Base-by-base conservation (phyloP, 139 green algal genomes). In the Diplosphaera chodatii region DNA sequence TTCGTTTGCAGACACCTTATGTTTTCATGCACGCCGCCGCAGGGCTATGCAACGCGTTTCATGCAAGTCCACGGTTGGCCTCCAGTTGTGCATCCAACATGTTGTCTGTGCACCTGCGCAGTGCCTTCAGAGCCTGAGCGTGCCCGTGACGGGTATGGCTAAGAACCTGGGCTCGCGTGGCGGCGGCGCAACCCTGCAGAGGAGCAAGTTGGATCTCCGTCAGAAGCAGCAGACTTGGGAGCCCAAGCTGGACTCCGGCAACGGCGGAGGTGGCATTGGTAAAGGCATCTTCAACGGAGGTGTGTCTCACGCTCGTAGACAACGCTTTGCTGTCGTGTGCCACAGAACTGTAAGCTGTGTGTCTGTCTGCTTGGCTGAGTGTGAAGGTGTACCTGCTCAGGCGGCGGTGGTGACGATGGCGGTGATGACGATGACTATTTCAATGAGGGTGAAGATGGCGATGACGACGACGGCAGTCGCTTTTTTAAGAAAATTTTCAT, bases 391-490 rank as follows among this genome's bases (percentile, higher is more conserved):
- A n/a, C n/a, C n/a, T n/a, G n/a, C n/a, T n/a, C 22, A 28, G 32
- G 30, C 23, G 10, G 30, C 32, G 82, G 37, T 63, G 68, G 68
- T 32, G 84, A 86, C 67, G 93, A 92, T 73, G 92, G 72, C 67
- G 93, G 85, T 37, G 94, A 98, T 66, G 93, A 98, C 62, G 94
- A 98, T 65, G 92, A 98, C 79, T 95, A 95, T 64, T 93, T 91
- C 62, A 82, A 88, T 68, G 86, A 92, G 41, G 89, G 86, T 66
- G 89, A 76, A 40, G 87, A 92, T 28, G 90, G 89, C 55, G 90
- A 92, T 28, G 92, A 88, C 63, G 89, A 91, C 13, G 84, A 78
- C n/a, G 88, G 86, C 33, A 80, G 77, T 27, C 83, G 90, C 66
- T 73, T 82, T 65, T 92, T 97, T 70, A 94, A 96, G 76, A 67